A percentile compares a stretch with the other conserved stretches of the same genome.
Evolutionary conservation across 306 rosid species (phyloP).

Genomic region (Dalbergia cochinchinensis): DNA sequence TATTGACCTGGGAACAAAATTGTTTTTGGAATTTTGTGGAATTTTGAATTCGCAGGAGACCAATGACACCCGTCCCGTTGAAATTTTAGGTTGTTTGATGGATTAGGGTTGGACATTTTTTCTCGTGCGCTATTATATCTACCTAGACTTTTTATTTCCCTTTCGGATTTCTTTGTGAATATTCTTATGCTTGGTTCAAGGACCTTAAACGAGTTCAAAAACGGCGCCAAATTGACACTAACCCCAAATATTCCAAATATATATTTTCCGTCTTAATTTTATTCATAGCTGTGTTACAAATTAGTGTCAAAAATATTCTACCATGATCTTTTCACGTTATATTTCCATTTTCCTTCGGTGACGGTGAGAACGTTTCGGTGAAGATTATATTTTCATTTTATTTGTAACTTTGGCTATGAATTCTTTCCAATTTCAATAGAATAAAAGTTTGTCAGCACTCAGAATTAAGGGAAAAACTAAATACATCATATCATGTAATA

Average conservation of each 20-base stretch:
- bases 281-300: too few species aligned
- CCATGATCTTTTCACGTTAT: too few species aligned
- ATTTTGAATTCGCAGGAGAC: slow-evolving; percentile 44
- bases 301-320: too few species aligned
- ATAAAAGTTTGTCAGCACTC: background rate
- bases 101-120: slow-evolving; percentile 38
- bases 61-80: slow-evolving; percentile 47
- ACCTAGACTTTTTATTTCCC: slow-evolving; percentile 5
- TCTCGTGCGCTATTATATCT: background rate
- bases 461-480: background rate
- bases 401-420: background rate
- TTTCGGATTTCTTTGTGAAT: slow-evolving; percentile 1
- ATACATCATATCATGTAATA: background rate
- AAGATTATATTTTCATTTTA: background rate
- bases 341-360: too few species aligned
- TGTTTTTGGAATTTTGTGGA: slow-evolving; percentile 25
- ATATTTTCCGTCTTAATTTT: background rate
- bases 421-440: background rate
- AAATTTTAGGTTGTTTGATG: slow-evolving; percentile 42
- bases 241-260: background rate
- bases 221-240: background rate
- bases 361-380: too few species aligned
- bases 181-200: background rate
- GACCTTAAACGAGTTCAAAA: background rate
- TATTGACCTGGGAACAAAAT: slow-evolving; percentile 24